Percentiles rank a stretch among this genome's conserved stretches.
Conservation (phyloP, 1,284 basidiomycete genomes). For the Puccinia novopanici region DNA sequence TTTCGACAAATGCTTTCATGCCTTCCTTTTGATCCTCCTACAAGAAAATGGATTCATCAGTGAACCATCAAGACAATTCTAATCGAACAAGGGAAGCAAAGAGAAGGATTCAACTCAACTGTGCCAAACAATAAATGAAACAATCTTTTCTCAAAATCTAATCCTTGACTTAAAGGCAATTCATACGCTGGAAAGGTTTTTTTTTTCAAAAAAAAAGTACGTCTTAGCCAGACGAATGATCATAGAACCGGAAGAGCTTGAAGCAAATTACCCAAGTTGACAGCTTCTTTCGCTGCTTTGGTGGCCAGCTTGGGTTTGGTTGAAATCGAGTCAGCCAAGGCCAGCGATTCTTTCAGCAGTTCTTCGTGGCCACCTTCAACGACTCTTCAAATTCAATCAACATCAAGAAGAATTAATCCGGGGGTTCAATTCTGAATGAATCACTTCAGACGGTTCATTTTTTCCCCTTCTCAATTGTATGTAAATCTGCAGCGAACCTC, state of each 20-base stretch:
- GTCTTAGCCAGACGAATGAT: neutral
- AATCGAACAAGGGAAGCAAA: neutral
- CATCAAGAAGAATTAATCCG: constrained; percentile 58
- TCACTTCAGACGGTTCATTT: neutral
- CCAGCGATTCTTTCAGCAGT: constrained; percentile 85
- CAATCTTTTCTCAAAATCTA: constrained; percentile 81
- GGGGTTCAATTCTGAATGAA: neutral
- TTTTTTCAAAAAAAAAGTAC: too few relatives aligned
- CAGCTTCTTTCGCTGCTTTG: constrained; percentile 90
- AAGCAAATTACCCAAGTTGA: constrained; percentile 72
- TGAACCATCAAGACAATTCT: neutral
- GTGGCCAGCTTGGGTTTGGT: constrained; percentile 81
- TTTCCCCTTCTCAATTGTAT: neutral
- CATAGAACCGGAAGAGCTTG: neutral
- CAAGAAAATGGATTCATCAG: neutral
- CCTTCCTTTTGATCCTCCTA: constrained; percentile 92
- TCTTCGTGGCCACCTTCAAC: constrained; percentile 70
- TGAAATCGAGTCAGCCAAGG: constrained; percentile 77
- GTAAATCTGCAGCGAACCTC: constrained; percentile 27
- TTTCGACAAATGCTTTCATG: constrained; percentile 96
- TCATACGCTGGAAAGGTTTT: constrained; percentile 82
- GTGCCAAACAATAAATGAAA: constrained; percentile 95
- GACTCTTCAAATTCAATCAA: constrained; percentile 64
- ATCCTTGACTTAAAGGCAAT: constrained; percentile 75
- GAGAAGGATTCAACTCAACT: constrained; percentile 51